These are phyloP conservation scores for Saccharomycopsis fermentans DNA, from an alignment of 805 yeast species.

Conservation along the genomic window DNA sequence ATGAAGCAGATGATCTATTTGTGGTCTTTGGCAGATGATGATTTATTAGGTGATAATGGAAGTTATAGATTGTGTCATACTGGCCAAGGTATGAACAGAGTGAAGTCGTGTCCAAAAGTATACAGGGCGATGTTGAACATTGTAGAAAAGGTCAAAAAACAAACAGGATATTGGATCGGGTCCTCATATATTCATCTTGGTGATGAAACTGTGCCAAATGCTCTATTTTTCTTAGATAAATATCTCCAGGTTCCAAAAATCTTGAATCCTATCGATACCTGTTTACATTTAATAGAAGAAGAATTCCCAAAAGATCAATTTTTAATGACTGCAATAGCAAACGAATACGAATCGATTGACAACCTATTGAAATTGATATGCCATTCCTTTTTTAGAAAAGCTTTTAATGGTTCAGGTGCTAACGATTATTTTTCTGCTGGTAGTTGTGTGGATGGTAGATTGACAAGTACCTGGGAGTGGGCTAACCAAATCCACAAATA, in stretches of 20 bases:
- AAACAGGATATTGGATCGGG: constrained; percentile 66
- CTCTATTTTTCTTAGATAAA: constrained; percentile 68
- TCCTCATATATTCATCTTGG: constrained; percentile 74
- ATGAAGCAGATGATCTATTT: constrained; percentile 69
- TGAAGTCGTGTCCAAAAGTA: constrained; percentile 62
- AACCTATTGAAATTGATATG: constrained; percentile 38
- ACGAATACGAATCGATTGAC: constrained; percentile 47
- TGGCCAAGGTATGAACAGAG: constrained; percentile 74
- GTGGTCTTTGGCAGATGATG: constrained; percentile 72
- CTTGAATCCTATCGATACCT: constrained; percentile 59
- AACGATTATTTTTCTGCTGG: constrained; percentile 80
- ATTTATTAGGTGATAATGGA: constrained; percentile 43
- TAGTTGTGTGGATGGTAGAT: constrained; percentile 72
- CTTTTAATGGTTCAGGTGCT: constrained; percentile 75
- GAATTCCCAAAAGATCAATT: constrained; percentile 38
- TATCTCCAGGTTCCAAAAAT: constrained; percentile 74
- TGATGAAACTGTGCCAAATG: constrained; percentile 78
- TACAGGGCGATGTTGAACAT: constrained; percentile 63
- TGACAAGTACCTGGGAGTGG: constrained; percentile 79
- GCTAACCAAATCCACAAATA: constrained; percentile 62
- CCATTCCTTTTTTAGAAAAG: constrained; percentile 42
- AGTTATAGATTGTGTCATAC: constrained; percentile 55
- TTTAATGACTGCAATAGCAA: constrained; percentile 40
- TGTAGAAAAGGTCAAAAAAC: constrained; percentile 51
- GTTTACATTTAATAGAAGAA: constrained; percentile 44